Evolutionary conservation across 805 yeast species (phyloP), one percentile per base, ranked within the genome.

Genomic region (Yamadazyma sp.): DNA sequence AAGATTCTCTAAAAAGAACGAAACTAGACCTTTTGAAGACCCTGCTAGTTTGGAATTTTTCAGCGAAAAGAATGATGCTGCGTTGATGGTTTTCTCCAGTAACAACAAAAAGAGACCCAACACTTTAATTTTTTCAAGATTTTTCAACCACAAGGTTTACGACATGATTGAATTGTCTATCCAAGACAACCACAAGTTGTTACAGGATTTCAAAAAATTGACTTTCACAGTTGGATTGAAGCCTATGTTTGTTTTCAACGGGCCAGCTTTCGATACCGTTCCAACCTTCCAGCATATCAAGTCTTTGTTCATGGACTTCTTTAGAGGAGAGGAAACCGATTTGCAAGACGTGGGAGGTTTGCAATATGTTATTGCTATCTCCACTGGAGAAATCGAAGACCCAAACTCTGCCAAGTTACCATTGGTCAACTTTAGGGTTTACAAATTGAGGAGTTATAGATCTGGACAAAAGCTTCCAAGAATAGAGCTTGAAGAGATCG

Each of bases 221-320:
- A 88, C 96, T 1, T 88, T 90, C 64, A 78, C 83, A 28, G 71
- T 91, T 25, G 99, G 99, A 19, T 70, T 91, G 58, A 90, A 88
- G 60, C 99, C 99, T 43, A 79, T 93, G 90, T 84, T 93, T 62
- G 73, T 84, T 3, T 93, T 93, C 71, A 88, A 88, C 59, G 97
- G 99, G 29, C 80, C 93, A 15, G 84, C 84, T 7, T 93, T 93
- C 54, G 98, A 93, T 49, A 71, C 82, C 9, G 88, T 91, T 56
- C 96, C 97, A 19, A 82, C 82, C 17, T 90, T 75, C 64, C 78
- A 74, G 60, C 96, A 90, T 45, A 57, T 89, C 47, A 91, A 91
- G 65, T 88, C 96, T 0, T 70, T 90, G 48, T 89, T 93, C 54
- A 55, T 93, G 48, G 99, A 93, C 63, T 84, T 93, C 60, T 93